A percentile compares a stretch with the other conserved stretches of the same genome.
These are phyloP conservation scores for Trichosanthes cucumerina DNA, from an alignment of 306 rosid genomes.

Conservation along the genomic window DNA sequence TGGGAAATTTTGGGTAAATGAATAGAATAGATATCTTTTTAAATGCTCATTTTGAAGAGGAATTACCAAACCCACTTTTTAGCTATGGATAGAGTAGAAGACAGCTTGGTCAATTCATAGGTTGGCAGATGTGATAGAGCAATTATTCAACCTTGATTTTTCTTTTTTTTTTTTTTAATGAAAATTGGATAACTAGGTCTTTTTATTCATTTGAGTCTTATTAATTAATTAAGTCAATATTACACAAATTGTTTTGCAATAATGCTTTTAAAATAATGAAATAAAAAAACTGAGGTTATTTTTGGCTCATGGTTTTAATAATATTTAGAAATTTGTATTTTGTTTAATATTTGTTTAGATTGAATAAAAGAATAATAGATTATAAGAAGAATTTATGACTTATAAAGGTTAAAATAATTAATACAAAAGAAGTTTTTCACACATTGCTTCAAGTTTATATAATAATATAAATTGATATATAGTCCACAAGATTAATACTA, in stretches of 20 bases:
- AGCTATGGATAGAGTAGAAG: neutral
- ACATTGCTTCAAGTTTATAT: neutral
- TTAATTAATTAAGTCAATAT: neutral
- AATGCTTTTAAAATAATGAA: neutral
- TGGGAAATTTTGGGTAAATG: neutral
- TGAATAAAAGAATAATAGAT: neutral
- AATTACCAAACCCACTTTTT: constrained; percentile 1
- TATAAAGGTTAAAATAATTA: neutral
- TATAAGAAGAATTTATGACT: too few relatives aligned
- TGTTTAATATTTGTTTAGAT: neutral
- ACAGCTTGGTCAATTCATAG: neutral
- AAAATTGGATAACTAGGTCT: neutral
- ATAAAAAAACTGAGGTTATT: neutral
- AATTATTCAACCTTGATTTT: neutral
- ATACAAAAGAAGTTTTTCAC: neutral
- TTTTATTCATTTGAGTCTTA: neutral
- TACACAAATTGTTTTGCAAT: neutral
- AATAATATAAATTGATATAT: neutral
- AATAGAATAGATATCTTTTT: neutral
- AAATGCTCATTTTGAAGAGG: neutral
- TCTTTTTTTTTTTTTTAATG: neutral
- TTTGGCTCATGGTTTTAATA: neutral
- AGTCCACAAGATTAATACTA: neutral
- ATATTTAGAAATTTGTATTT: neutral
- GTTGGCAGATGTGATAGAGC: neutral